These are phyloP conservation scores for Trypethelium eluteriae DNA, from an alignment of 495 filamentous ascomycete genomes.

Conservation along the genomic window DNA sequence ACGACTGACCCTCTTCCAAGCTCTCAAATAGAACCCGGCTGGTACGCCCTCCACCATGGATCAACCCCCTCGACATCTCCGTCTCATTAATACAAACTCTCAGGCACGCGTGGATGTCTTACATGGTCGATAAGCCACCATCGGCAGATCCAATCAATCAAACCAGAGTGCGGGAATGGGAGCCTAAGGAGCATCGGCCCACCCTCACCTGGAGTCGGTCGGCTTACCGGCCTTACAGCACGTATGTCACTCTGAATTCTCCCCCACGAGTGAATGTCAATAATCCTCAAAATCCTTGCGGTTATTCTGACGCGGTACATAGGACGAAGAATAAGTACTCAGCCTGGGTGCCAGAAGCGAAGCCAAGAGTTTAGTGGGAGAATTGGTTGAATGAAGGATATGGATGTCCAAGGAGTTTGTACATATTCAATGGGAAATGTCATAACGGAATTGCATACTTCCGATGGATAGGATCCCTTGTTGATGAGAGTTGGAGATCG, in stretches of 20 bases:
- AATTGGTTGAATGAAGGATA: not conserved
- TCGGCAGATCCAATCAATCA: conserved; percentile 63
- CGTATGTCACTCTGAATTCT: conserved; percentile 49
- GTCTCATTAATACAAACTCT: conserved; percentile 3
- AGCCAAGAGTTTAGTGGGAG: conserved; percentile 14
- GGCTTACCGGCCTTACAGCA: conserved; percentile 88
- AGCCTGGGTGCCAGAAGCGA: conserved; percentile 35
- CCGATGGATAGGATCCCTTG: no score
- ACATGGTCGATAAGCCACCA: conserved; percentile 83
- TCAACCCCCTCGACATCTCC: not conserved
- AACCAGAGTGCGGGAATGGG: conserved; percentile 62
- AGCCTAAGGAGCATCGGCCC: conserved; percentile 61
- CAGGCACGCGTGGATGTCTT: conserved; percentile 94
- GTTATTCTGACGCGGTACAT: conserved; percentile 17
- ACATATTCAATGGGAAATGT: not conserved
- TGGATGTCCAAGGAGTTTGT: not conserved
- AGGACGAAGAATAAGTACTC: conserved; percentile 37
- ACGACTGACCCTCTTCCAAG: conserved; percentile 33
- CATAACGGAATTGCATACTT: no score
- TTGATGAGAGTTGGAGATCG: no score
- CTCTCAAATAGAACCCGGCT: conserved; percentile 87
- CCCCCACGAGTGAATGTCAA: no score
- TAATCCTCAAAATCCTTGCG: not conserved
- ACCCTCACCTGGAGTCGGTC: conserved; percentile 65
- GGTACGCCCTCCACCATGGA: conserved; percentile 42